Percentiles rank a stretch among this genome's conserved stretches.
Conservation (phyloP, 1,284 basidiomycete species). For the Tausonia pullulans region DNA sequence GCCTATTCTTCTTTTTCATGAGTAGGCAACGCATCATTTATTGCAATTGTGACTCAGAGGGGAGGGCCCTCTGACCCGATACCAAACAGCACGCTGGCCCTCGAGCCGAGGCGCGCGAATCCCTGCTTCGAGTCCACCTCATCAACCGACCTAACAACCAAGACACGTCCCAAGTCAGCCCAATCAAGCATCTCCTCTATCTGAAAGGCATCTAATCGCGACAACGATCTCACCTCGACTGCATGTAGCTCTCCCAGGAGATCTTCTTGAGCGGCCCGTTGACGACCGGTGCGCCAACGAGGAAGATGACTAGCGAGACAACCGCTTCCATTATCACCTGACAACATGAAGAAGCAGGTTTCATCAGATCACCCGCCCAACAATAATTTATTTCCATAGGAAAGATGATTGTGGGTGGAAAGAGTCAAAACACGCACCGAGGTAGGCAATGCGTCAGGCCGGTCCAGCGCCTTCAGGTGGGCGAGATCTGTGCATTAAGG, state of each 20-base stretch:
- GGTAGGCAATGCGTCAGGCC: background rate
- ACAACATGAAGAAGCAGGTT: too few relatives aligned
- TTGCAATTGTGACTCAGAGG: too few relatives aligned
- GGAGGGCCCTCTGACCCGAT: too few relatives aligned
- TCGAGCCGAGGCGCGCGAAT: background rate
- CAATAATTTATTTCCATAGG: background rate
- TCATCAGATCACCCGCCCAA: too few relatives aligned
- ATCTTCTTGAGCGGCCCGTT: constrained; percentile 1
- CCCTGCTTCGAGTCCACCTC: constrained; percentile 4
- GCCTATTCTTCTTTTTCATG: too few relatives aligned
- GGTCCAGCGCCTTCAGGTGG: constrained; percentile 3
- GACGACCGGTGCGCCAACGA: background rate
- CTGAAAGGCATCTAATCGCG: background rate
- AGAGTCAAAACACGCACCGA: background rate
- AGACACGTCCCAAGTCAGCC: background rate
- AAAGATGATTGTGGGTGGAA: background rate
- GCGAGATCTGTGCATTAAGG: background rate
- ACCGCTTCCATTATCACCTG: constrained; percentile 3
- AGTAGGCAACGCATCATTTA: too few relatives aligned
- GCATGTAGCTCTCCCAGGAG: constrained; percentile 8
- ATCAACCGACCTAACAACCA: background rate
- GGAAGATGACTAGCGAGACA: background rate
- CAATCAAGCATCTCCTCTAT: background rate
- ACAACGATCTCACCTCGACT: background rate
- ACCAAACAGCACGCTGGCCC: too few relatives aligned